phyloP scores from a whole-genome alignment of 148 eudicot genomes.

The Rhododendron vialii region DNA sequence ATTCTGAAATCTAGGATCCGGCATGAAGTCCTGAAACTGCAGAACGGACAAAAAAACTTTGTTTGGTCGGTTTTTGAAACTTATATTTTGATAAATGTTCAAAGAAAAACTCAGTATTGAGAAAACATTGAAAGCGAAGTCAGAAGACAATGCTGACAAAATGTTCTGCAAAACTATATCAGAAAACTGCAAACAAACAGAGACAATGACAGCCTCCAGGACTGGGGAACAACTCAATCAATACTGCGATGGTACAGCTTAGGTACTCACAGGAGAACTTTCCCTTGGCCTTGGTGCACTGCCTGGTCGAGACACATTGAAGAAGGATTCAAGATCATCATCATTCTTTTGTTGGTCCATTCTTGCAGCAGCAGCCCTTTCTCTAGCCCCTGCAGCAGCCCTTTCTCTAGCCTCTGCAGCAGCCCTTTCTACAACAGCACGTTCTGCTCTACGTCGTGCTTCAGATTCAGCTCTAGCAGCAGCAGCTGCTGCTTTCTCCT shows the following conservation, averaged over 20 bases:
- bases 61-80: background rate
- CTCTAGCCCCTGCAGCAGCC: conserved; percentile 32
- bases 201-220: background rate
- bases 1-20: conserved; percentile 31
- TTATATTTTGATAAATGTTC: background rate
- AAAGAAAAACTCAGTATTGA: background rate
- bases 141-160: background rate
- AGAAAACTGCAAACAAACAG: background rate
- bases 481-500: conserved; percentile 19
- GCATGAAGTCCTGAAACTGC: conserved; percentile 34
- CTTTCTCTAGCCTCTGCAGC: conserved; percentile 57
- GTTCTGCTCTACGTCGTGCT: conserved; percentile 47
- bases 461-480: conserved; percentile 40
- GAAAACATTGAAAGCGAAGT: background rate
- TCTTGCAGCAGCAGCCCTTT: conserved; percentile 47
- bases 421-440: conserved; percentile 50
- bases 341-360: conserved; percentile 71
- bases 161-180: background rate
- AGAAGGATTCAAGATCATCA: conserved; percentile 85
- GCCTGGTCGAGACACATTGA: conserved; percentile 63
- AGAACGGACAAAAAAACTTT: background rate
- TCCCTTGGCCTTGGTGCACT: conserved; percentile 86
- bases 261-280: conserved; percentile 58
- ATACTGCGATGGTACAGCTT: background rate
- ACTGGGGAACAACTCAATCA: background rate